A percentile compares a stretch with the other conserved stretches of the same genome.
These are phyloP conservation scores for Colletotrichum sansevieriae DNA, from an alignment of 2,329 filamentous ascomycete species.

Conservation along the genomic window DNA sequence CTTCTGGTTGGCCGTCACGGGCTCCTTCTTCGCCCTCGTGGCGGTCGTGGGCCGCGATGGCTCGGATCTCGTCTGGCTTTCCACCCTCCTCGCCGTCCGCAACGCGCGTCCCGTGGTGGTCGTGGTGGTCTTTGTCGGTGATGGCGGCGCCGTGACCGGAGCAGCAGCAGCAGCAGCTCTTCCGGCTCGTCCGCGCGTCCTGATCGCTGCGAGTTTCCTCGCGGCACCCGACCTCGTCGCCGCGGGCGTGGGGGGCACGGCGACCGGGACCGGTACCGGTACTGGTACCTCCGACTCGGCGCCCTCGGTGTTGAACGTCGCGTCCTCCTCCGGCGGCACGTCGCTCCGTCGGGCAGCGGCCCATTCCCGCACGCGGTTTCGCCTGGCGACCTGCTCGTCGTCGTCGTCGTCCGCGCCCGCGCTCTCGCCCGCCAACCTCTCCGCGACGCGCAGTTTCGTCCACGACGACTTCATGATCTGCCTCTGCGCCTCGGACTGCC, in stretches of 20 bases:
- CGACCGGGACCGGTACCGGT: neutral
- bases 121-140: constrained; percentile 4
- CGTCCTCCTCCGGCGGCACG: constrained; percentile 34
- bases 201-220: neutral
- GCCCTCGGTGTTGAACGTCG: constrained; percentile 28
- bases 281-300: constrained; percentile 13
- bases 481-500: constrained; percentile 36
- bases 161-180: neutral
- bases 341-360: constrained; percentile 29
- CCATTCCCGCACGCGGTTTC: constrained; percentile 32
- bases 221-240: neutral
- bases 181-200: constrained; percentile 8
- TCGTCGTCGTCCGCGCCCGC: constrained; percentile 17
- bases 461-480: constrained; percentile 41
- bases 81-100: constrained; percentile 30
- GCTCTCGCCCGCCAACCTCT: constrained; percentile 23
- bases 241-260: constrained; percentile 11
- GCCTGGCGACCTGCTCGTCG: constrained; percentile 27
- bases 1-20: constrained; percentile 8
- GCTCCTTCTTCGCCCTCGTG: constrained; percentile 26
- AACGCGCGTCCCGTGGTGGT: constrained; percentile 1
- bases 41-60: constrained; percentile 16
- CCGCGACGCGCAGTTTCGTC: constrained; percentile 37
- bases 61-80: constrained; percentile 35
- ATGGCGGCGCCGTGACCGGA: neutral